Evolutionary conservation across 1,284 basidiomycete species (phyloP).

Genomic region (Erythrobasidium hasegawianum): DNA sequence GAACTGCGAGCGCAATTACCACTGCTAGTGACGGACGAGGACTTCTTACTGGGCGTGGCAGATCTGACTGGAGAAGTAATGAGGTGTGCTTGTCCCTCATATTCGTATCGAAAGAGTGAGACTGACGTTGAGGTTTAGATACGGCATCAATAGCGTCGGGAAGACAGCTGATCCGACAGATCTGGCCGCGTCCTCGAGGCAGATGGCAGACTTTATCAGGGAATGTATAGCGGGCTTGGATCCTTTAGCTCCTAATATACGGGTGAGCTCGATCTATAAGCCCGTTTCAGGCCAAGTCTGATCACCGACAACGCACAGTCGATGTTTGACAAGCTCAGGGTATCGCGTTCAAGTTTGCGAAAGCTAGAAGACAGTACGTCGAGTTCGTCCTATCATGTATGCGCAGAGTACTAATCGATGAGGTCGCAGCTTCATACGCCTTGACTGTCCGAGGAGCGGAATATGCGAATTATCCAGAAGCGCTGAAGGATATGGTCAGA

Average conservation of each 20-base stretch:
- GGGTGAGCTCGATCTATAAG: slow-evolving; percentile 36
- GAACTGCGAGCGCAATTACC: slow-evolving; percentile 65
- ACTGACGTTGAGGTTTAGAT: no score
- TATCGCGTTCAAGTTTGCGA: slow-evolving; percentile 76
- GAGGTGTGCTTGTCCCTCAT: slow-evolving; percentile 70
- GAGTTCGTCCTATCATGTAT: background rate
- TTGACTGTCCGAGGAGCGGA: slow-evolving; percentile 43
- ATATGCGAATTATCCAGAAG: slow-evolving; percentile 36
- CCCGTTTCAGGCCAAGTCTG: no score
- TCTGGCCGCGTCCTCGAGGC: slow-evolving; percentile 50
- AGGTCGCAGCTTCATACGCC: slow-evolving; percentile 45
- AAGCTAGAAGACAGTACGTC: slow-evolving; percentile 88
- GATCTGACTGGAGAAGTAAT: slow-evolving; percentile 97
- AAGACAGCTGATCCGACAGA: slow-evolving; percentile 13
- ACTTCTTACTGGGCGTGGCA: slow-evolving; percentile 87
- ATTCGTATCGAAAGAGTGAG: no score
- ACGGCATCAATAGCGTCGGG: slow-evolving; percentile 64
- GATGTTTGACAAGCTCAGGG: slow-evolving; percentile 78
- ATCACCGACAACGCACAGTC: no score
- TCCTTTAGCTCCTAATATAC: slow-evolving; percentile 15
- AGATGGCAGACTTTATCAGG: slow-evolving; percentile 66
- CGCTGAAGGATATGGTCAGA: slow-evolving; percentile 32
- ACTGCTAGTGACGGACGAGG: slow-evolving; percentile 66
- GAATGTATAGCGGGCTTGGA: slow-evolving; percentile 61
- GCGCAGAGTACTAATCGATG: background rate